Conservation (phyloP, 2,329 filamentous ascomycete genomes). For the Laburnicola sp. region DNA sequence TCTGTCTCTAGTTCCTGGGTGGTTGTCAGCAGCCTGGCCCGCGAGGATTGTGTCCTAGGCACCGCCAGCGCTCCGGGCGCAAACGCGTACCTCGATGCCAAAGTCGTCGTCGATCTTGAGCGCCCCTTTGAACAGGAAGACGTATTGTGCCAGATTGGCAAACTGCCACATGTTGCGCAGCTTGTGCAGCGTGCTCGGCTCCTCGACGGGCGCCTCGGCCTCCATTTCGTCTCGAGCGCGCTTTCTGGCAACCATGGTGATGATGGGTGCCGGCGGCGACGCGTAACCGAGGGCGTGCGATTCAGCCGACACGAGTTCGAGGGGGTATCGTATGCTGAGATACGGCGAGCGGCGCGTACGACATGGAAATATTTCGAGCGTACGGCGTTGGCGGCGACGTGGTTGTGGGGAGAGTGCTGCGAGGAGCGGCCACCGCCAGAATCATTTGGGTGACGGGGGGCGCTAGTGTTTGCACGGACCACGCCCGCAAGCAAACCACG, state of each 20-base stretch:
- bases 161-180: conserved; percentile 96
- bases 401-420: no score
- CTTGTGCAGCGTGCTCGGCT: conserved; percentile 57
- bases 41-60: conserved; percentile 15
- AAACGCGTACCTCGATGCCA: conserved; percentile 75
- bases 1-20: conserved; percentile 82
- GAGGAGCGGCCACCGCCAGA: no score
- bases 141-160: conserved; percentile 90
- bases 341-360: not conserved
- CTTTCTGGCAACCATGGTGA: conserved; percentile 45
- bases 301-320: not conserved
- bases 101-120: conserved; percentile 89
- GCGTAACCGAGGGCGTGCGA: conserved; percentile 11
- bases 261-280: conserved; percentile 37
- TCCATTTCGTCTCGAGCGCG: conserved; percentile 57
- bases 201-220: conserved; percentile 51
- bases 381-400: not conserved
- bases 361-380: not conserved
- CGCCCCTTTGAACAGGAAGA: conserved; percentile 83
- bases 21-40: conserved; percentile 31
- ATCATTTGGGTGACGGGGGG: no score
- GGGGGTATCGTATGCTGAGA: not conserved
- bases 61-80: conserved; percentile 20
- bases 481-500: no score
- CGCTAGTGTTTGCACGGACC: no score